Base-by-base conservation (phyloP, 225 moss, liverwort and hornwort species). In the Bryum argenteum region DNA sequence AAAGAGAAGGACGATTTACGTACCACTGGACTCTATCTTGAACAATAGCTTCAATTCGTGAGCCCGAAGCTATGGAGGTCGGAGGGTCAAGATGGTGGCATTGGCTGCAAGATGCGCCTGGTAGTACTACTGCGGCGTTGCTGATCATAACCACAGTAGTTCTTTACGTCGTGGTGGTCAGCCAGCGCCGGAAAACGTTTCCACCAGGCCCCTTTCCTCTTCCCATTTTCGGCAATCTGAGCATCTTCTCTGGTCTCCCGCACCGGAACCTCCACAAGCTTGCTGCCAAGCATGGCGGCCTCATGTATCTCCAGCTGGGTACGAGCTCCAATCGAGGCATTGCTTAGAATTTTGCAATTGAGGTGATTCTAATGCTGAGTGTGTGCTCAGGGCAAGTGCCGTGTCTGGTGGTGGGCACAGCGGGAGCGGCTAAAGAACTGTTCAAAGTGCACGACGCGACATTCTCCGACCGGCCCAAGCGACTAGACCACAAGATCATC, bases 231-330 rank as follows among this genome's bases (percentile, higher is more conserved):
- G 84, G 84, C 72, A 85, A 78, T 57, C 72, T 85, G 55, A 55
- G 60, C 24, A 65, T 78, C 69, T 59, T 85, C 12, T 71, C 8
- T 8, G 84, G 75, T 16, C 63, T 81, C 3, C 78, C 84, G 54
- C 81, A 85, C 65, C 58, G 78, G 14, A 78, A 68, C 8, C 56
- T 85, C 78, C 71, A 61, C 48, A 76, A 71, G 54, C 57, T 85
- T 54, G 68, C 72, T 69, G 78, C 75, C 69, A 85, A 81, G 69
- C 70, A 81, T 61, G 84, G 84, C 67, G 81, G 84, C 26, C 84
- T 85, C 72, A 81, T 85, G 75, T 85, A 81, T 62, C 81, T 85
- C 55, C 84, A 78, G 41, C 75, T 84, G 26, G 84, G 84, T 84
- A 69, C 40, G 71, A 3, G 45, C 48, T 43, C 16, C 26, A 55